Base-by-base conservation (phyloP, 2,329 filamentous ascomycete genomes). In the Alternaria tenuissima region DNA sequence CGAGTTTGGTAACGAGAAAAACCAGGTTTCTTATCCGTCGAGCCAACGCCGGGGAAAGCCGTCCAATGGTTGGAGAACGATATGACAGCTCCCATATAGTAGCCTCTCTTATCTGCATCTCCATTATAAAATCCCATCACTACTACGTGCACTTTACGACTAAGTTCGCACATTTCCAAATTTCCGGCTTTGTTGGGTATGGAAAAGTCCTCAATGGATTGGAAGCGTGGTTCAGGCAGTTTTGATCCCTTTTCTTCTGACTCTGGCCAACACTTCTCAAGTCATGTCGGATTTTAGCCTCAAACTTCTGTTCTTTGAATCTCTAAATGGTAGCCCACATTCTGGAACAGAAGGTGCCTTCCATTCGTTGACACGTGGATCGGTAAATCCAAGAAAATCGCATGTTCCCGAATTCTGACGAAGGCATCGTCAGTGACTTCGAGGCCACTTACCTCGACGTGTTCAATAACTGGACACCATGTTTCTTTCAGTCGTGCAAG, bases 381-480 rank as follows among this genome's bases (percentile, higher is more conserved):
- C 14, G 30, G 11, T 9, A 59, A 4, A 16, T 18, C 52, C n/a
- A 55, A 38, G 8, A 28, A 28, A n/a, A 4, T 38, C 8, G 28
- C 38, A 4, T 16, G n/a, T 14, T 55, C 57, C 28, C 28, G 36
- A 5, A 59, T 22, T 16, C 3, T 24, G 18, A 3, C 36, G 4
- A 49, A 38, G 16, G 14, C 51, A 1, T 55, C 6, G 12, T 18
- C 43, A 41, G n/a, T 36, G 14, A 11, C 6, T 28, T 57, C 47
- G 38, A 2, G 46, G 16, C 47, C 55, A 18, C 38, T 26, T n/a
- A 57, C 6, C 4, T 16, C 34, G 9, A 52, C 47, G 5, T 28
- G 24, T 6, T 59, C 20, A 43, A 59, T 59, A 8, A 41, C 6
- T 7, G 57, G 43, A 18, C 57, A 59, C 51, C 57, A 51, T 8